phyloP scores from a whole-genome alignment of 73 alveolate species.

The Paramecium tetraurelia region DNA sequence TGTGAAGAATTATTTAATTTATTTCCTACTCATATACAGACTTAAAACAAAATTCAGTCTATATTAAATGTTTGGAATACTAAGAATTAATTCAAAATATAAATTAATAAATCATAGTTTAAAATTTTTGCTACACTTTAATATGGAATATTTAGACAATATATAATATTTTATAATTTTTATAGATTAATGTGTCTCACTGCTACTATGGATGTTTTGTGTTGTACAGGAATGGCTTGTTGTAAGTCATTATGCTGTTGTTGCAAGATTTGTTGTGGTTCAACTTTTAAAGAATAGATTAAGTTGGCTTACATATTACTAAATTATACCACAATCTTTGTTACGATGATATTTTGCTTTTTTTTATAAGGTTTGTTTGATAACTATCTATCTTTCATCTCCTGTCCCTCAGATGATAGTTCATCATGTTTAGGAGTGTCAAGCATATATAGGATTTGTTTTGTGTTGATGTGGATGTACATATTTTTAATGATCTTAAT shows the following conservation, averaged over 20 bases:
- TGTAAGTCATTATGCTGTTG: slow-evolving; percentile 8
- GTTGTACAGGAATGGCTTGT: slow-evolving; percentile 27
- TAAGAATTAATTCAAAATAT: not conserved
- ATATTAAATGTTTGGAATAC: not conserved
- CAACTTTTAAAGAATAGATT: slow-evolving; percentile 25
- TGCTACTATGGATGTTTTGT: not conserved
- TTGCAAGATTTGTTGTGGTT: slow-evolving; percentile 15
- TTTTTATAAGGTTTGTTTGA: not conserved
- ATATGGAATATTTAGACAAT: not conserved
- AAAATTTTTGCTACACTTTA: not conserved
- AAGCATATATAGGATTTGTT: slow-evolving; percentile 48
- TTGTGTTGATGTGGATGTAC: slow-evolving; percentile 35
- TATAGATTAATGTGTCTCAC: slow-evolving; percentile 1
- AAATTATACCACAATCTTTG: slow-evolving; percentile 9
- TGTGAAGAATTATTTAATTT: not conserved
- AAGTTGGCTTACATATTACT: slow-evolving; percentile 39
- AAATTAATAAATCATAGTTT: not conserved
- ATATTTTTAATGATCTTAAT: not conserved
- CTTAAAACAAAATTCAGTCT: not conserved
- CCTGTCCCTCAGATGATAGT: not conserved
- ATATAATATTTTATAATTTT: not conserved
- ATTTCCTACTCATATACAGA: too few relatives aligned
- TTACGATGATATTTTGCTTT: slow-evolving; percentile 6
- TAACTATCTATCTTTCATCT: not conserved
- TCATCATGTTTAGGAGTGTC: slow-evolving; percentile 8